Base-by-base conservation (phyloP, 495 filamentous ascomycete genomes). In the Lasiosphaeria miniovina region DNA sequence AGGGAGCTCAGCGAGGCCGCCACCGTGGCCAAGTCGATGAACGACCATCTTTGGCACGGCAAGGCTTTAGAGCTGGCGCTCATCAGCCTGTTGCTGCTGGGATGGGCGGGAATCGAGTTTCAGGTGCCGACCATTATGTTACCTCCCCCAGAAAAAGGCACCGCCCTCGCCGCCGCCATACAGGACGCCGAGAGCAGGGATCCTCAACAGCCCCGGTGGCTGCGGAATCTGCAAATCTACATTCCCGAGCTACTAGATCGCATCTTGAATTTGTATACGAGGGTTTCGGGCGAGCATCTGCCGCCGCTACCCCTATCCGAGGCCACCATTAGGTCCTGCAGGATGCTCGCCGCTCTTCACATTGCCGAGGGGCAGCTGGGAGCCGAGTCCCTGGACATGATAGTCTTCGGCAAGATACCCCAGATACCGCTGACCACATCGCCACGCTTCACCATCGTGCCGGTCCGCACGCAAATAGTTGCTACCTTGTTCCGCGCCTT, bases 31-130 rank as follows among this genome's bases (percentile, higher is more conserved):
- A 89, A 89, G 69, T 85, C 84, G 38, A 85, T 87, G 63, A 93
- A 89, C 69, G 94, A 98, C 72, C 90, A 96, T 77, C 70, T 96
- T 7, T 99, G 94, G 94, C 90, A 98, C 78, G 94, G 88, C 11
- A 99, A 98, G 74, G 92, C 90, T 4, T 80, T 98, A 36, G 94
- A 98, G 67, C 86, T 90, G 9, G 88, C 94, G 62, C 74, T 92
- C 12, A 82, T 96, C 50, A 88, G 86, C 68, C 80, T 97, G 60
- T 64, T 98, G 35, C 85, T 98, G 75, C 84, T 95, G 52, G 89
- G 87, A 54, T 95, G 91, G 88, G 82, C 86, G 50, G 89, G 88
- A 12, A 80, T 92, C 68, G 90, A 96, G 70, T 98, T 97, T 72
- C 85, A 90, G 72, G 87, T 96, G 10, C 83, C 83, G 6, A 75